phyloP scores from a whole-genome alignment of 306 rosid species.

The Vicia sativa region DNA sequence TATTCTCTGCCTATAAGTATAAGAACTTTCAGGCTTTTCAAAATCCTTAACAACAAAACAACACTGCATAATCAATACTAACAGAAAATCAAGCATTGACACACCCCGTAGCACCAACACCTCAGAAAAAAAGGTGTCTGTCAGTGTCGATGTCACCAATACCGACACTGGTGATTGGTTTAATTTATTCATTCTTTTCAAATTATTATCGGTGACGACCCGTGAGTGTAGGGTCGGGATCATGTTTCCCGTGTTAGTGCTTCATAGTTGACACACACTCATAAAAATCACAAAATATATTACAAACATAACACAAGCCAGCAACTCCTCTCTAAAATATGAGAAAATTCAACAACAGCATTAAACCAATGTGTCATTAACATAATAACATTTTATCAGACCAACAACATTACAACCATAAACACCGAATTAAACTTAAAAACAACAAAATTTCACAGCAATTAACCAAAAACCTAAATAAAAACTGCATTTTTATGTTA shows the following conservation, averaged over 20 bases:
- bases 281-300: not conserved
- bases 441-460: not conserved
- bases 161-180: too few relatives aligned
- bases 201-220: too few relatives aligned
- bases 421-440: constrained; percentile 1
- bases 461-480: not conserved
- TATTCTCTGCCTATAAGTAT: constrained; percentile 4
- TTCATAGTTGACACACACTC: not conserved
- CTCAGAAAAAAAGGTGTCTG: too few relatives aligned
- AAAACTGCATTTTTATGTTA: not conserved
- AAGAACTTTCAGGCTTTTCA: constrained; percentile 1
- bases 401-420: constrained; percentile 4
- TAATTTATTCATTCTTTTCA: too few relatives aligned
- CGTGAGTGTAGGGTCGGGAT: too few relatives aligned
- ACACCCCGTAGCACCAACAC: not conserved
- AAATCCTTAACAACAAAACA: not conserved
- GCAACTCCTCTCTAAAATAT: not conserved
- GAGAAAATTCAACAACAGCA: not conserved
- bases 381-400: not conserved
- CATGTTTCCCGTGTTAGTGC: too few relatives aligned
- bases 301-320: not conserved
- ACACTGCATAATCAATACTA: not conserved
- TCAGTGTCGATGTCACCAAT: too few relatives aligned
- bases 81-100: constrained; percentile 13
- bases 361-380: not conserved